These are phyloP conservation scores for Trametes sp. DNA, from an alignment of 1,284 basidiomycete species.

Conservation along the genomic window DNA sequence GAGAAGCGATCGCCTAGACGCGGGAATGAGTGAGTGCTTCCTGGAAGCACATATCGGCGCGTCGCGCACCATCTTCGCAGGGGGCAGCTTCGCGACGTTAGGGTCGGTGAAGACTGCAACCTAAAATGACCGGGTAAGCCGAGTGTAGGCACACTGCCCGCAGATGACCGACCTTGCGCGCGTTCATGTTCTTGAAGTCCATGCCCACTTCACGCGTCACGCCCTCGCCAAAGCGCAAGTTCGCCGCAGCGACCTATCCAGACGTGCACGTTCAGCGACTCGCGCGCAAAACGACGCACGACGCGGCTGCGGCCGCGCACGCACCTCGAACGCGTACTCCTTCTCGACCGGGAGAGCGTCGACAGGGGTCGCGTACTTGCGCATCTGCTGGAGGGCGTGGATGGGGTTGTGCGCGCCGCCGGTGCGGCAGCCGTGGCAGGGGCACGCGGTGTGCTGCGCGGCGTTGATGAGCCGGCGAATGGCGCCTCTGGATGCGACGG, in stretches of 20 bases:
- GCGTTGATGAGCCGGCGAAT: constrained; percentile 77
- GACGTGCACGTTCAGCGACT: constrained; percentile 15
- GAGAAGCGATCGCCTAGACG: constrained; percentile 74
- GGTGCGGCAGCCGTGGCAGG: constrained; percentile 73
- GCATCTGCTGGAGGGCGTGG: constrained; percentile 64
- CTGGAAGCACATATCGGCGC: constrained; percentile 7
- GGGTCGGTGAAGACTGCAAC: constrained; percentile 95
- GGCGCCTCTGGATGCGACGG: constrained; percentile 56
- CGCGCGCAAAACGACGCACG: not conserved
- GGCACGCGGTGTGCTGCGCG: constrained; percentile 76
- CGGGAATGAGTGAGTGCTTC: not conserved
- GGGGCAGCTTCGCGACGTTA: constrained; percentile 81
- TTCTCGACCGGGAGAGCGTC: constrained; percentile 68
- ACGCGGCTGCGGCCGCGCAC: constrained; percentile 18
- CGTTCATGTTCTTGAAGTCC: constrained; percentile 92
- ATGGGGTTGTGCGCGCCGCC: constrained; percentile 51
- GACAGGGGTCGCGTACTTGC: constrained; percentile 87
- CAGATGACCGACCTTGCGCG: constrained; percentile 65
- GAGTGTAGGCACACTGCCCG: constrained; percentile 21
- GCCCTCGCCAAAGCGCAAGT: constrained; percentile 88
- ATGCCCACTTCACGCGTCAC: constrained; percentile 93
- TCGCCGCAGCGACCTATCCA: constrained; percentile 86
- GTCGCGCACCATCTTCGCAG: constrained; percentile 79
- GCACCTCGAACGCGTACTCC: constrained; percentile 96
- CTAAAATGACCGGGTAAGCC: constrained; percentile 49